Conservation (phyloP, 768 basidiomycete species). For the Pleurotus platypus region DNA sequence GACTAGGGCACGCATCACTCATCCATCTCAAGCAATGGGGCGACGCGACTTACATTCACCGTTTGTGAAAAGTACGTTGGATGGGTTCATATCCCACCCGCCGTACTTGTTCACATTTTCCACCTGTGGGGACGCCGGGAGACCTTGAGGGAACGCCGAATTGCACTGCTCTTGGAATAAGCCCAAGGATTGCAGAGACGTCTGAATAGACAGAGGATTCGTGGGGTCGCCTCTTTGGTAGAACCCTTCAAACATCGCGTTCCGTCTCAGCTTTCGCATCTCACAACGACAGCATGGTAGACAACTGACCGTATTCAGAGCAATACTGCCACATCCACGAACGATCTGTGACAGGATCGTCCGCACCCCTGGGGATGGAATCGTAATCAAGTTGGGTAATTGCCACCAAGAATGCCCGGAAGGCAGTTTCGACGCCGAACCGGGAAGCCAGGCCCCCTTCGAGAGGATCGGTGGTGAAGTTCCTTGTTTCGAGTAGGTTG, state of each 20-base stretch:
- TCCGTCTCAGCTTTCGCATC: background rate
- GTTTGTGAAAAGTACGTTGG: slow-evolving; percentile 45
- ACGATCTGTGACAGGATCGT: slow-evolving; percentile 39
- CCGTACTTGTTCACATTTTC: slow-evolving; percentile 46
- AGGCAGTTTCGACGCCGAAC: slow-evolving; percentile 28
- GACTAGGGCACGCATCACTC: slow-evolving; percentile 20
- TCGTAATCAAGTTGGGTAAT: slow-evolving; percentile 43
- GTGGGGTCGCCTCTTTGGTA: slow-evolving; percentile 44
- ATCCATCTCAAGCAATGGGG: background rate
- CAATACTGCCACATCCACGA: slow-evolving; percentile 57
- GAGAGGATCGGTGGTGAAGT: slow-evolving; percentile 31
- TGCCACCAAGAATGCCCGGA: slow-evolving; percentile 38
- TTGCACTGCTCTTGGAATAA: slow-evolving; percentile 44
- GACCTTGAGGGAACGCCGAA: slow-evolving; percentile 30
- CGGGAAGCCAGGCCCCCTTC: slow-evolving; percentile 35
- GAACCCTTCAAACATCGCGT: slow-evolving; percentile 25
- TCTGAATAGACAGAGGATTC: slow-evolving; percentile 45
- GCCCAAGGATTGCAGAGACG: slow-evolving; percentile 40
- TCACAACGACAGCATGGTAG: background rate
- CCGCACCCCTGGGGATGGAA: slow-evolving; percentile 33
- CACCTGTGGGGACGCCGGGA: slow-evolving; percentile 38
- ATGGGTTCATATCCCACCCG: slow-evolving; percentile 48
- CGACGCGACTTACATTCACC: slow-evolving; percentile 37
- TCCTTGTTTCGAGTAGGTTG: slow-evolving; percentile 42
- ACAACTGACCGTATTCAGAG: slow-evolving; percentile 41